A percentile compares a stretch with the other conserved stretches of the same genome.
Evolutionary conservation across 495 filamentous ascomycete species (phyloP).

Genomic region (Neurospora tetrasperma): DNA sequence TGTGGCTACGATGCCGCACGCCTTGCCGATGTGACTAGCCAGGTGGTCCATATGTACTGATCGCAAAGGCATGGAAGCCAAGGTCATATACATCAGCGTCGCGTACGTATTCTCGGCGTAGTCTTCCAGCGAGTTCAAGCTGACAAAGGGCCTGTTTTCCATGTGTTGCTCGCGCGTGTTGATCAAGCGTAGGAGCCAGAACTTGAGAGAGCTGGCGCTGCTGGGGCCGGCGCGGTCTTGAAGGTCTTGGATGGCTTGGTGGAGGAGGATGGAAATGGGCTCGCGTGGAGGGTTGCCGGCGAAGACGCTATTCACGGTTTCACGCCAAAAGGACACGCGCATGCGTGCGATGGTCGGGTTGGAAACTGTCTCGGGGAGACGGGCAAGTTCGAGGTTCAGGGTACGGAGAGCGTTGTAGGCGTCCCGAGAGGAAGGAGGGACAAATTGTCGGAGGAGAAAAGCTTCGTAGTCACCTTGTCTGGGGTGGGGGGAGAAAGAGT

Average conservation of each 20-base stretch:
- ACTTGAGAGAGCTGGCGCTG: constrained; percentile 55
- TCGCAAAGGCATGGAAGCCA: constrained; percentile 63
- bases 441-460: constrained; percentile 73
- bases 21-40: constrained; percentile 89
- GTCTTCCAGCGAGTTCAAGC: constrained; percentile 61
- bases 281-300: constrained; percentile 69
- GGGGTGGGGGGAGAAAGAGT: background rate
- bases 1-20: constrained; percentile 74
- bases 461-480: constrained; percentile 65
- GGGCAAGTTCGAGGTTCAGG: constrained; percentile 82
- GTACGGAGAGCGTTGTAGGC: constrained; percentile 87
- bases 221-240: constrained; percentile 37
- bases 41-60: constrained; percentile 86
- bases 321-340: constrained; percentile 92
- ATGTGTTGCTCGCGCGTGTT: constrained; percentile 71
- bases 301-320: constrained; percentile 64
- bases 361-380: constrained; percentile 78
- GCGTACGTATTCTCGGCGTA: constrained; percentile 94
- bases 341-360: constrained; percentile 70
- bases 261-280: constrained; percentile 77
- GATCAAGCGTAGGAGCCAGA: constrained; percentile 73
- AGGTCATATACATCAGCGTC: constrained; percentile 80
- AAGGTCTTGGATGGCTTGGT: constrained; percentile 56
- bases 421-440: constrained; percentile 58
- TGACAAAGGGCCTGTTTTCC: constrained; percentile 70